Percentiles rank a stretch among this genome's conserved stretches.
phyloP scores from a whole-genome alignment of 768 basidiomycete genomes.

The Mycena leptocephala region DNA sequence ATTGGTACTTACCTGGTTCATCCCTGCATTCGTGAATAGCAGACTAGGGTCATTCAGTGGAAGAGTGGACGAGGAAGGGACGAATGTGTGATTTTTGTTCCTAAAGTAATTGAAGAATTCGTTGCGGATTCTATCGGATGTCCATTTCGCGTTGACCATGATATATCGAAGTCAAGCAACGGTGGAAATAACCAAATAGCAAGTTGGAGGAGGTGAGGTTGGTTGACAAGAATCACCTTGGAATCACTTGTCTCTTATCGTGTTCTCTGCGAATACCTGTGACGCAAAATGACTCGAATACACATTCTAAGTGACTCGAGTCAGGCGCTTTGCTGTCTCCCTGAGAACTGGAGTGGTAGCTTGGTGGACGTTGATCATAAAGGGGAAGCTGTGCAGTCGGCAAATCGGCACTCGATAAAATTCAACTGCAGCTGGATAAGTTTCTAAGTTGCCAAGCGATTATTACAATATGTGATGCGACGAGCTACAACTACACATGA shows the following conservation, averaged over 20 bases:
- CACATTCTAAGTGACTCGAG: not conserved
- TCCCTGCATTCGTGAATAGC: conserved; percentile 97
- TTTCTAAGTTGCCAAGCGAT: not conserved
- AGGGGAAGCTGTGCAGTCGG: no score
- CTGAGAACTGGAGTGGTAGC: not conserved
- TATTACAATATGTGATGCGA: not conserved
- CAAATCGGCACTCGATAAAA: no score
- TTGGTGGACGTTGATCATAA: not conserved
- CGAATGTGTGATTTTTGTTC: not conserved
- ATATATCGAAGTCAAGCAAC: not conserved
- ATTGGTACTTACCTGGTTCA: conserved; percentile 53
- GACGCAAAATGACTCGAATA: not conserved
- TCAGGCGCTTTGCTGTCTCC: not conserved
- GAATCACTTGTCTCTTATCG: not conserved
- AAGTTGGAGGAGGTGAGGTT: not conserved
- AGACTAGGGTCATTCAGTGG: conserved; percentile 70
- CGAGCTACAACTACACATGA: conserved; percentile 29
- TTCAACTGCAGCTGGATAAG: not conserved
- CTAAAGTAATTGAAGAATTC: not conserved
- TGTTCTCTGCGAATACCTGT: not conserved
- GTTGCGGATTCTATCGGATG: not conserved
- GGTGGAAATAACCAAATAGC: not conserved
- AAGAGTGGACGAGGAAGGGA: not conserved
- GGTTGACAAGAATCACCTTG: not conserved
- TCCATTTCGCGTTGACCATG: not conserved